These are phyloP conservation scores for Monilinia fructicola DNA, from an alignment of 2,329 filamentous ascomycete genomes.

Conservation along the genomic window DNA sequence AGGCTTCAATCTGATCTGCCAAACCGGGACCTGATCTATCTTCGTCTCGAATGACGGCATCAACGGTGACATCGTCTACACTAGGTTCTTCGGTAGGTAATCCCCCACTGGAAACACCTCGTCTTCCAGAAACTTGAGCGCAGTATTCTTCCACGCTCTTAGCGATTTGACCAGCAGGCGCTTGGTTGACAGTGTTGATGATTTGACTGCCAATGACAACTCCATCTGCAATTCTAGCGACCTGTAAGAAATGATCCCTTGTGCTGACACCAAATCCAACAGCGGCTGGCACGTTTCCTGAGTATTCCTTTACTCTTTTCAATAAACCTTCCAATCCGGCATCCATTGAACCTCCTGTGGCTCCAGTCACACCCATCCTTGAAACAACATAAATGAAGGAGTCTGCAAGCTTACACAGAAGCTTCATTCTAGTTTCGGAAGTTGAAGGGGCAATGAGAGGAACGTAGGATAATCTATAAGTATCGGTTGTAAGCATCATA, in stretches of 20 bases:
- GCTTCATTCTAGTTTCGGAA: constrained; percentile 88
- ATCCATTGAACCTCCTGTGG: constrained; percentile 72
- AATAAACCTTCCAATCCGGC: constrained; percentile 78
- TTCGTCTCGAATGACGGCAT: constrained; percentile 58
- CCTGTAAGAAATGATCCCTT: constrained; percentile 84
- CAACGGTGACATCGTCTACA: constrained; percentile 62
- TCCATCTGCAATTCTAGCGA: constrained; percentile 82
- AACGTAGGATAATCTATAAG: constrained; percentile 77
- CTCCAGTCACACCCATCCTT: constrained; percentile 93
- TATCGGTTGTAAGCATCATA: constrained; percentile 24
- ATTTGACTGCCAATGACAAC: constrained; percentile 97
- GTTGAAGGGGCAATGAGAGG: constrained; percentile 95
- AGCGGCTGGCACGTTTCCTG: constrained; percentile 83
- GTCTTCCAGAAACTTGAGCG: constrained; percentile 64
- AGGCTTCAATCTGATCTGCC: constrained; percentile 64
- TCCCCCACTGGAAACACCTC: constrained; percentile 41
- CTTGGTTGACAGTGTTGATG: constrained; percentile 73
- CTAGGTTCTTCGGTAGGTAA: constrained; percentile 61
- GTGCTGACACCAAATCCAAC: constrained; percentile 97
- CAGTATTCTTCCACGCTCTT: constrained; percentile 86
- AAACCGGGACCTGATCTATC: constrained; percentile 34
- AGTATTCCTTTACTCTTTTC: constrained; percentile 85
- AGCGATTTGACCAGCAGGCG: constrained; percentile 62
- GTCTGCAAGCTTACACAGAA: constrained; percentile 94
- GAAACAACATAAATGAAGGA: constrained; percentile 99